phyloP scores from a whole-genome alignment of 192 early-diverging fungal genomes.

The Coemansia sp. region DNA sequence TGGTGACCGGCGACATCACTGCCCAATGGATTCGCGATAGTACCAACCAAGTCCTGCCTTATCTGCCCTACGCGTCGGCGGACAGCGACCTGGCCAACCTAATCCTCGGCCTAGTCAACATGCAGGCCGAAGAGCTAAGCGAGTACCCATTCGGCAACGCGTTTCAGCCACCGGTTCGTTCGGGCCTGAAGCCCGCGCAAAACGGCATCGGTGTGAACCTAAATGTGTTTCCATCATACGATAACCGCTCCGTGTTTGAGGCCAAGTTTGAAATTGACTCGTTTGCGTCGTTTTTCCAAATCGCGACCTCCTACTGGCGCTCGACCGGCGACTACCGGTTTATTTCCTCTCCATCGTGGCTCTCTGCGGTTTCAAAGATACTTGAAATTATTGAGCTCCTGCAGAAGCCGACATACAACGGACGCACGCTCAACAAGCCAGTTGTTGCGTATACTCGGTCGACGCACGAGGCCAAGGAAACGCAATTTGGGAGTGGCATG shows the following conservation, averaged over 20 bases:
- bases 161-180: conserved; percentile 55
- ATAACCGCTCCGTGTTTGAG: conserved; percentile 46
- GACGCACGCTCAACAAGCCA: conserved; percentile 7
- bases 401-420: conserved; percentile 39
- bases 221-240: conserved; percentile 16
- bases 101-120: conserved; percentile 55
- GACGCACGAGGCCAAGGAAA: conserved; percentile 32
- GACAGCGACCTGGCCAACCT: conserved; percentile 50
- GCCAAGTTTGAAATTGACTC: conserved; percentile 73
- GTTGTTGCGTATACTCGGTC: conserved; percentile 13
- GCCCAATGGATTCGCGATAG: conserved; percentile 78
- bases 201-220: conserved; percentile 31
- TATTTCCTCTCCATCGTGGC: conserved; percentile 43
- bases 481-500: conserved; percentile 38
- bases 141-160: conserved; percentile 64
- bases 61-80: conserved; percentile 40
- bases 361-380: conserved; percentile 45
- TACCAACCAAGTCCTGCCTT: conserved; percentile 64
- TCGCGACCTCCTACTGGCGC: conserved; percentile 56
- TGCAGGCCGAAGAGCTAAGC: conserved; percentile 53
- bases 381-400: conserved; percentile 39
- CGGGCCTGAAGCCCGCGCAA: conserved; percentile 23
- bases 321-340: conserved; percentile 50
- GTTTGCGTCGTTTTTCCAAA: conserved; percentile 60
- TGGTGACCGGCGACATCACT: conserved; percentile 68